Percentiles rank a stretch among this genome's conserved stretches.
phyloP scores from a whole-genome alignment of 1,139 yeast species.

The Taphrina communis region DNA sequence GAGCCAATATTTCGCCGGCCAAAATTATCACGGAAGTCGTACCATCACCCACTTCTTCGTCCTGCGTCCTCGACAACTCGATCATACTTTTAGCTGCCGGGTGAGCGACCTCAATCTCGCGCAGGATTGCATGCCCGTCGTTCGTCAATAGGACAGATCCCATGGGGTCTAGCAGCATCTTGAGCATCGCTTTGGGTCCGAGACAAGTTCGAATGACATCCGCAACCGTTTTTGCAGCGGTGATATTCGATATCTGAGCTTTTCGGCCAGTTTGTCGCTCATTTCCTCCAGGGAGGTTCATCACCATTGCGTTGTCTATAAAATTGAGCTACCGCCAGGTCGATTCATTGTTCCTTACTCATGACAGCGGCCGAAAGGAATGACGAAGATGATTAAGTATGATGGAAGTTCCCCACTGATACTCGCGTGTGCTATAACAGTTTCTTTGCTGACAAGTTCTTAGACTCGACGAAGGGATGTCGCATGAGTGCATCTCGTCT shows the following conservation, averaged over 20 bases:
- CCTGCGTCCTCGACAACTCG: constrained; percentile 94
- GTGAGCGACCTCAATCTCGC: constrained; percentile 90
- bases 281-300: constrained; percentile 49
- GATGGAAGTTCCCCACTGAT: too few relatives aligned
- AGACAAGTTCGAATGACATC: constrained; percentile 85
- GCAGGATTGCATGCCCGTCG: constrained; percentile 92
- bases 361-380: background rate
- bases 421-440: background rate
- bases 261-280: constrained; percentile 96
- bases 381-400: background rate
- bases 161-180: constrained; percentile 97
- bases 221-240: constrained; percentile 86
- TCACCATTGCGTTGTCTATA: constrained; percentile 27
- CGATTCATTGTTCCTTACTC: background rate
- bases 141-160: constrained; percentile 92
- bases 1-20: constrained; percentile 97
- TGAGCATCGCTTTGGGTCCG: constrained; percentile 99
- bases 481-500: constrained; percentile 1
- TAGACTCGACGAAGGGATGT: background rate
- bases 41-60: constrained; percentile 66
- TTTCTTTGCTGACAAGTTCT: background rate
- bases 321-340: background rate
- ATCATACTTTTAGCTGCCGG: constrained; percentile 99
- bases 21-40: constrained; percentile 56
- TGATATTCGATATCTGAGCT: constrained; percentile 94